Evolutionary conservation across 2,329 filamentous ascomycete genomes (phyloP), one percentile per base, ranked within the genome.

Genomic region (Aspergillus texensis): DNA sequence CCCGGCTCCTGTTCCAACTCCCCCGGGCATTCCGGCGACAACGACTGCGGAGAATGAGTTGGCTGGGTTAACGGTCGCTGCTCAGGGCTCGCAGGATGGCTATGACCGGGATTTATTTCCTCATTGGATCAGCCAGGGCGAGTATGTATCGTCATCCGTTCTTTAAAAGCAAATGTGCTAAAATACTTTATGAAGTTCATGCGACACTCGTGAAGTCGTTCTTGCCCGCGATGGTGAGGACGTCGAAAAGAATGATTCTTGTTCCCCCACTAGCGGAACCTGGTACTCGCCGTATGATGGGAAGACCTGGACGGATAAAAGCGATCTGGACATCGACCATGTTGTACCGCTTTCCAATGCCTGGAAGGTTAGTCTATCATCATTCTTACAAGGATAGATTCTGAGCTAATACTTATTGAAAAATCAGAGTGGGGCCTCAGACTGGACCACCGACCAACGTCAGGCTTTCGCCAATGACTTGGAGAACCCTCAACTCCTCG

Each of bases 281-380:
- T 95, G 92, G 92, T 78, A 75, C 46, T 89, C 86, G 41, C 89
- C 90, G 0, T 95, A 91, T 74, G 92, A 94, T 71, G 91, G 91
- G 19, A 88, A 80, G 0, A 87, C 83, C 1, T 93, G 90, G 89
- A 89, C 86, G 0, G 80, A 82, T 0, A 86, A 91, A 1, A 85
- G 83, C 21, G 90, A 94, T 69, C 76, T 95, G 1, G 91, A 94
- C 69, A 94, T 95, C 64, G 92, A 95, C 75, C 92, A 95, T 75
- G 84, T 95, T 79, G 91, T 96, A 3, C 91, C 92, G 0, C 76
- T 96, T 65, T 89, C 89, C 74, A 92, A 94, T 72, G 91, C 91
- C 6, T 94, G 91, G 91, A 88, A 90, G 86, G 91, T 74, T 54
- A 5, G 57, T 41, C 26, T 30, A 26, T 4, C 12, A 10, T 55